Evolutionary conservation across 495 filamentous ascomycete genomes (phyloP).

Genomic region (Podospora didyma): DNA sequence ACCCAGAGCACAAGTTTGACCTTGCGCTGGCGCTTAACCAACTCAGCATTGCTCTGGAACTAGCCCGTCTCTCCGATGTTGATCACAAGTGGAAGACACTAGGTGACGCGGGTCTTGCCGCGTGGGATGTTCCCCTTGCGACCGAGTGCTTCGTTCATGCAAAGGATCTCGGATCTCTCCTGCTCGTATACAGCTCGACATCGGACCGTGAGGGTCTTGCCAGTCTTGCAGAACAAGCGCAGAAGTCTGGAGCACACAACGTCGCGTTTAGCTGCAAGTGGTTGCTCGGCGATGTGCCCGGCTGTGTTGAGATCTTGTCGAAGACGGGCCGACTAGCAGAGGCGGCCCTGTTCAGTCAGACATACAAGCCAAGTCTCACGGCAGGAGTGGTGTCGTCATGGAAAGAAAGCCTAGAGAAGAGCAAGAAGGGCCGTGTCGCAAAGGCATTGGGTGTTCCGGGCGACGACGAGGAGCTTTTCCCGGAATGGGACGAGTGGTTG

Average conservation of each 20-base stretch:
- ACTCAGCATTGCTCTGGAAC: slow-evolving; percentile 75
- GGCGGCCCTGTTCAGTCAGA: slow-evolving; percentile 86
- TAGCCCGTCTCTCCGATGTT: slow-evolving; percentile 77
- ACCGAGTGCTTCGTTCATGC: slow-evolving; percentile 89
- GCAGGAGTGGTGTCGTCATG: slow-evolving; percentile 64
- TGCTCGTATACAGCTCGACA: slow-evolving; percentile 82
- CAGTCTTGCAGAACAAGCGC: slow-evolving; percentile 67
- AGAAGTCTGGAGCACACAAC: slow-evolving; percentile 75
- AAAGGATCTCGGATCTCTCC: slow-evolving; percentile 82
- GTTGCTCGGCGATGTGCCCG: slow-evolving; percentile 78
- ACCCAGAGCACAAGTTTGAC: slow-evolving; percentile 95
- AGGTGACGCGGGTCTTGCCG: slow-evolving; percentile 81
- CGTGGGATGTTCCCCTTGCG: slow-evolving; percentile 83
- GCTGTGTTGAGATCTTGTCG: slow-evolving; percentile 74
- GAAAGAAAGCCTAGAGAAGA: slow-evolving; percentile 76
- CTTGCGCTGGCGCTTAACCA: slow-evolving; percentile 79
- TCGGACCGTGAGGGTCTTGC: slow-evolving; percentile 69
- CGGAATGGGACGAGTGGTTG: slow-evolving; percentile 90
- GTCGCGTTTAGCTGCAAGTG: slow-evolving; percentile 88
- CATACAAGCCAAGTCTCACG: slow-evolving; percentile 83
- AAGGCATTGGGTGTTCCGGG: slow-evolving; percentile 79
- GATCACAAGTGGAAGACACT: slow-evolving; percentile 98
- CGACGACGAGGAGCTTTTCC: slow-evolving; percentile 89
- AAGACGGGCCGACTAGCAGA: slow-evolving; percentile 77
- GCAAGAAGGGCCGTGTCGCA: slow-evolving; percentile 77